A percentile compares a stretch with the other conserved stretches of the same genome.
phyloP scores from a whole-genome alignment of 169 alveolate species.

The Sarcocystis neurona region DNA sequence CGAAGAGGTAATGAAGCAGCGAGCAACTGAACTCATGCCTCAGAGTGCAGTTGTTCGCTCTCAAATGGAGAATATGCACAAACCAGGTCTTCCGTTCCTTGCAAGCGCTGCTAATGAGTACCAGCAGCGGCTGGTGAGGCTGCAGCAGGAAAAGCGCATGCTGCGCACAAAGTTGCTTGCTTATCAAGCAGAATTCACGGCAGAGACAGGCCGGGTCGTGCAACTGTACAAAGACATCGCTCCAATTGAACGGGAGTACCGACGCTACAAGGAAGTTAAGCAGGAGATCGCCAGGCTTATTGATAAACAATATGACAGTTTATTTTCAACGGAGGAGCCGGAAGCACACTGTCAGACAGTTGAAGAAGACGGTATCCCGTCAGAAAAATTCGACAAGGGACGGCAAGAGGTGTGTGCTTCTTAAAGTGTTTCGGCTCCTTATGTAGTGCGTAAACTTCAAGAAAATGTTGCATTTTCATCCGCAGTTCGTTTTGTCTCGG shows the following conservation, averaged over 20 bases:
- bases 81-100: too few species aligned
- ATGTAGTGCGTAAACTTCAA: too few species aligned
- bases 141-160: conserved; percentile 54
- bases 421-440: too few species aligned
- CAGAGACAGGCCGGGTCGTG: conserved; percentile 53
- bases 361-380: conserved; percentile 2
- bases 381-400: background rate
- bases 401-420: background rate
- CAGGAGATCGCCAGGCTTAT: conserved; percentile 38
- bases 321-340: too few species aligned
- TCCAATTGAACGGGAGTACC: conserved; percentile 57
- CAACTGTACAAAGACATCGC: conserved; percentile 58
- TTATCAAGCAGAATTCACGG: conserved; percentile 40
- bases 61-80: too few species aligned
- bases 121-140: conserved; percentile 47
- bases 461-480: too few species aligned
- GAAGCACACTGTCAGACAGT: background rate
- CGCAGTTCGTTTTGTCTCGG: too few species aligned
- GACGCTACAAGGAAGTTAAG: conserved; percentile 47
- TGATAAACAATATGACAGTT: background rate
- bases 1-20: too few species aligned
- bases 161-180: conserved; percentile 52
- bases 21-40: too few species aligned
- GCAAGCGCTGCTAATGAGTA: background rate
- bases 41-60: too few species aligned